Base-by-base conservation (phyloP, 2,329 filamentous ascomycete genomes). In the Sporothrix brasiliensis region DNA sequence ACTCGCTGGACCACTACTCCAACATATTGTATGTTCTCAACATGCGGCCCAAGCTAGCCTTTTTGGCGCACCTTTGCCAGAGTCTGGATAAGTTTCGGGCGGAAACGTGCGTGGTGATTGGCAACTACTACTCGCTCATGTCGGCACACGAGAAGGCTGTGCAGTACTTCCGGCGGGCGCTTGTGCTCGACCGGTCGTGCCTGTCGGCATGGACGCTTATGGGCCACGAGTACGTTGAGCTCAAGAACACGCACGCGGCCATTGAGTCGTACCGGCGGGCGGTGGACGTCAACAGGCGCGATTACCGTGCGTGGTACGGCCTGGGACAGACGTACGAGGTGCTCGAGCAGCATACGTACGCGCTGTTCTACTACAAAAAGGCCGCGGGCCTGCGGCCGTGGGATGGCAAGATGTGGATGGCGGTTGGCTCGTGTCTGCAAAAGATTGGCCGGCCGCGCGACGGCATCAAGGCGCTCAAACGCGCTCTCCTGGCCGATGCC, bases 371-470 rank as follows among this genome's bases (percentile, higher is more conserved):
- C 81, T 97, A 97, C 82, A 96, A 98, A 78, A 93, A 95, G 70
- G 95, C 95, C 0, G 94, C 94, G 0, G 92, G 93, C 0, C 84
- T 99, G 1, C 89, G 94, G n/a, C 93, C 94, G 0, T 97, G 94
- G 85, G 95, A 99, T 75, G 92, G 94, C 0, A 98, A 98, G 80
- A 97, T 99, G 92, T 99, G 95, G 95, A 91, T 95, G 83, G 95
- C 95, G 0, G 93, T 99, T 5, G 95, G 92, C 11, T 92, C 92
- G 47, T 97, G 94, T 78, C 89, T 97, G 73, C 91, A 94, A 73
- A 94, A 94, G 78, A 96, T 97, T 86, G 91, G 90, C 68, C 89
- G 94, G 69, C 85, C 92, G 67, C 86, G 89, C n/a, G 94, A 97
- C 75, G 94, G 93, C 41, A 97, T 99, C 79, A 95, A 97, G 77